Conservation (phyloP, 306 rosid species). For the Boehmeria nivea region DNA sequence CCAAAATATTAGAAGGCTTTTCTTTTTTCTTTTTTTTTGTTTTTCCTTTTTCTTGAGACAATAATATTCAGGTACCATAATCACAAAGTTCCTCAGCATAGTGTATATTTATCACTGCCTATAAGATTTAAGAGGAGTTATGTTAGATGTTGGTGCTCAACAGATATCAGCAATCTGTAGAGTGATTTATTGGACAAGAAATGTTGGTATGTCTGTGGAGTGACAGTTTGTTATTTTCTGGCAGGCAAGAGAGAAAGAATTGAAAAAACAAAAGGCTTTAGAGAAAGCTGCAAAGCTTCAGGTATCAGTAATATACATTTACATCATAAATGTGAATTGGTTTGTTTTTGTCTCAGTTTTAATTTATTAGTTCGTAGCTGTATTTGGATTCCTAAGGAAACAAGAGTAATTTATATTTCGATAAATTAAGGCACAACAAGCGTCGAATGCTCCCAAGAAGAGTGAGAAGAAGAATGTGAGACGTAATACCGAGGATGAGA, state of each 20-base stretch:
- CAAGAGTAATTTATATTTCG: background rate
- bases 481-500: slow-evolving; percentile 65
- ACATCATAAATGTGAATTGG: background rate
- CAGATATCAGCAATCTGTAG: too few species aligned
- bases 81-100: too few species aligned
- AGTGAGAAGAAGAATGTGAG: slow-evolving; percentile 66
- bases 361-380: background rate
- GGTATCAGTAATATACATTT: slow-evolving; percentile 31
- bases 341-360: background rate
- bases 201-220: background rate
- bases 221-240: slow-evolving; percentile 13
- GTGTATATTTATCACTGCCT: too few species aligned
- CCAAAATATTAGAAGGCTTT: too few species aligned
- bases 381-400: too few species aligned
- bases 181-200: too few species aligned
- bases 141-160: too few species aligned
- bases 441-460: slow-evolving; percentile 54
- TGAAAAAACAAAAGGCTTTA: slow-evolving; percentile 66
- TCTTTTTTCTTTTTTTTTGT: too few species aligned
- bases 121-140: too few species aligned
- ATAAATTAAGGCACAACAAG: slow-evolving; percentile 49
- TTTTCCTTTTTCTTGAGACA: too few species aligned
- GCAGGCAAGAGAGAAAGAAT: slow-evolving; percentile 90
- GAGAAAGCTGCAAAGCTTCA: slow-evolving; percentile 75
- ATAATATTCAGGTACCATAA: too few species aligned